Evolutionary conservation across 345 rosid genomes (phyloP).

Genomic region (Eucalyptus regnans): DNA sequence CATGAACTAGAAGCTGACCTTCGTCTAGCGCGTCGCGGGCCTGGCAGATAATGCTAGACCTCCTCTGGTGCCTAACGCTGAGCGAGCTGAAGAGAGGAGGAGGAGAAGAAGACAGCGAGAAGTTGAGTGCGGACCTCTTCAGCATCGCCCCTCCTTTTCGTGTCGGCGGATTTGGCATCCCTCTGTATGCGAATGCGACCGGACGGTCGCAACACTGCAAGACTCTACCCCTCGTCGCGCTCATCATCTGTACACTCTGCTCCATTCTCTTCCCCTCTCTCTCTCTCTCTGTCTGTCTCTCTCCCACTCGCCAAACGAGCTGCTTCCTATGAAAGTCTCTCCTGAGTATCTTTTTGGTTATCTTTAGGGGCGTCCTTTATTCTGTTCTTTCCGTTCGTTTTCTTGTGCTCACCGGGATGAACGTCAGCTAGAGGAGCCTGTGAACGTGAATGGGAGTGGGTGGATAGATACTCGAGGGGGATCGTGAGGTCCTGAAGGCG

Average conservation of each 20-base stretch:
- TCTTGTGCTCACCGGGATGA: neutral
- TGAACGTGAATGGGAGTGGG: neutral
- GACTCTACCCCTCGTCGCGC: neutral
- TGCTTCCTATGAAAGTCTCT: neutral
- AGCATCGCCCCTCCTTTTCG: slow-evolving; percentile 2
- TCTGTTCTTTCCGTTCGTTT: neutral
- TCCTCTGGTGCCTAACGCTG: neutral
- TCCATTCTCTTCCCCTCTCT: neutral
- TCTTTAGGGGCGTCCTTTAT: neutral
- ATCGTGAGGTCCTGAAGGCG: slow-evolving; percentile 18
- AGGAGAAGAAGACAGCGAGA: neutral
- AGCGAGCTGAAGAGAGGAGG: neutral
- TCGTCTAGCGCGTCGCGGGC: slow-evolving; percentile 46
- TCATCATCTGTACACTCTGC: neutral
- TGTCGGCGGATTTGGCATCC: slow-evolving; percentile 18
- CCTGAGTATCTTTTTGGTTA: neutral
- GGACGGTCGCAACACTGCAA: neutral
- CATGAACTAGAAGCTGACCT: slow-evolving; percentile 13
- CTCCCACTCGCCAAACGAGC: neutral
- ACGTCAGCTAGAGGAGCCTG: neutral
- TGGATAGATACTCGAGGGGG: slow-evolving; percentile 2
- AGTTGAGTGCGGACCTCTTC: slow-evolving; percentile 3
- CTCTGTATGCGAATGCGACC: slow-evolving; percentile 17
- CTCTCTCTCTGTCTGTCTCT: neutral
- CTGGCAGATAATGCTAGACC: slow-evolving; percentile 33